Conservation (phyloP, 805 yeast species). For the Lachancea fermentati region DNA sequence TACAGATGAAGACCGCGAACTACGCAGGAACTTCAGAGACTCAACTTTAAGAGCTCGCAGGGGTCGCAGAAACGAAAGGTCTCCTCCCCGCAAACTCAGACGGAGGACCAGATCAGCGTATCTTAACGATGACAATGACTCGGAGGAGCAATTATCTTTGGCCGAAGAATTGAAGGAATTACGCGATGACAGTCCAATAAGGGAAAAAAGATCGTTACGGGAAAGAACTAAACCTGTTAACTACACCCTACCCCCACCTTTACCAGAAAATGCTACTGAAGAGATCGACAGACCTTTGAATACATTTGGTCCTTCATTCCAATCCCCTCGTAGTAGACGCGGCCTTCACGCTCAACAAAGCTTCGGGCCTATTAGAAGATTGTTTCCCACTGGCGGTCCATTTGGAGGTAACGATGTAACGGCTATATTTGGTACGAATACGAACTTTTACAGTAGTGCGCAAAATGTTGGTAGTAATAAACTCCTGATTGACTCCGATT, state of each 20-base stretch:
- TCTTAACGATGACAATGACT: conserved; percentile 27
- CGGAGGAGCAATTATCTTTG: conserved; percentile 34
- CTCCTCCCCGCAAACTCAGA: conserved; percentile 20
- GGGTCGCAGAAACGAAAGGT: conserved; percentile 1
- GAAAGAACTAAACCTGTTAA: conserved; percentile 71
- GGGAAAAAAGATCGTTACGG: conserved; percentile 49
- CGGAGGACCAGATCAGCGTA: conserved; percentile 18
- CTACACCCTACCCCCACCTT: conserved; percentile 80
- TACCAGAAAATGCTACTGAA: conserved; percentile 36
- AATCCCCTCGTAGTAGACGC: conserved; percentile 34
- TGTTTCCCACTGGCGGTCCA: conserved; percentile 94
- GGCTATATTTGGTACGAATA: conserved; percentile 70
- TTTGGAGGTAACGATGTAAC: conserved; percentile 95
- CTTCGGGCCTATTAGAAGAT: conserved; percentile 52
- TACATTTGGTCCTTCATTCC: conserved; percentile 10
- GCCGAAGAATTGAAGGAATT: conserved; percentile 64
- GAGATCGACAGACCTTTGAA: conserved; percentile 11
- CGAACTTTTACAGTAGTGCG: conserved; percentile 33
- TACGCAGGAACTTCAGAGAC: conserved; percentile 5
- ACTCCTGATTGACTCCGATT: conserved; percentile 45
- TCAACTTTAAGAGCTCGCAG: conserved; percentile 3
- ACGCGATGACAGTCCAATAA: conserved; percentile 53
- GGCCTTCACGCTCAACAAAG: conserved; percentile 36
- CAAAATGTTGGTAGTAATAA: conserved; percentile 28
- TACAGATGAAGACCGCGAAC: conserved; percentile 26